These are phyloP conservation scores for Aspergillus niger DNA, from an alignment of 2,329 filamentous ascomycete genomes.

Conservation along the genomic window DNA sequence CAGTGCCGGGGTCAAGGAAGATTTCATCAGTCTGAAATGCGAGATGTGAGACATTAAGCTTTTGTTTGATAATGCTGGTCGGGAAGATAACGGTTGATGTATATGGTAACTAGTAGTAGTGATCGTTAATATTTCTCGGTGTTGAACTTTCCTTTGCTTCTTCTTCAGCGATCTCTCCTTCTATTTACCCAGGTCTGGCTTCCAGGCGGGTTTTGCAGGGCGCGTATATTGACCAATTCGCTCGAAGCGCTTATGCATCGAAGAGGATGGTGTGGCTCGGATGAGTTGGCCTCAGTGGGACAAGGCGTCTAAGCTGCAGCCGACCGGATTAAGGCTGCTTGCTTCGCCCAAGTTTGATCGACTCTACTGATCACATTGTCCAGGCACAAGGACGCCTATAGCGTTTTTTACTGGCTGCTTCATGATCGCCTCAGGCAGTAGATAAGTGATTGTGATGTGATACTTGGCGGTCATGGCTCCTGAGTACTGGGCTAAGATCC, in stretches of 20 bases:
- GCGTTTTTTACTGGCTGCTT: constrained; percentile 15
- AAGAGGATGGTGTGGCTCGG: constrained; percentile 15
- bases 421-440: constrained; percentile 16
- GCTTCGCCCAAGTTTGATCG: constrained; percentile 5
- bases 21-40: constrained; percentile 10
- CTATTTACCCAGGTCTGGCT: background rate
- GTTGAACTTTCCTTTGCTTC: background rate
- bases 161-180: background rate
- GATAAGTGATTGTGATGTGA: constrained; percentile 6
- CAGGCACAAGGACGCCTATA: background rate
- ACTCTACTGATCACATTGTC: background rate
- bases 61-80: background rate
- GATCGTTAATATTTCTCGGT: background rate
- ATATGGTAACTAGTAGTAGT: background rate
- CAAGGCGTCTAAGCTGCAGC: constrained; percentile 17
- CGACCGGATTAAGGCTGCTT: constrained; percentile 14
- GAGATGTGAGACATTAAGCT: constrained; percentile 10
- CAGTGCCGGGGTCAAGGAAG: constrained; percentile 5
- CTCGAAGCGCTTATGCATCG: constrained; percentile 12
- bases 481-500: background rate
- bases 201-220: background rate
- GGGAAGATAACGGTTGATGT: constrained; percentile 4
- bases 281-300: constrained; percentile 20
- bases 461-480: background rate
- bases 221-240: constrained; percentile 12